phyloP scores from a whole-genome alignment of 2,329 filamentous ascomycete genomes.

The Curvularia sp. region DNA sequence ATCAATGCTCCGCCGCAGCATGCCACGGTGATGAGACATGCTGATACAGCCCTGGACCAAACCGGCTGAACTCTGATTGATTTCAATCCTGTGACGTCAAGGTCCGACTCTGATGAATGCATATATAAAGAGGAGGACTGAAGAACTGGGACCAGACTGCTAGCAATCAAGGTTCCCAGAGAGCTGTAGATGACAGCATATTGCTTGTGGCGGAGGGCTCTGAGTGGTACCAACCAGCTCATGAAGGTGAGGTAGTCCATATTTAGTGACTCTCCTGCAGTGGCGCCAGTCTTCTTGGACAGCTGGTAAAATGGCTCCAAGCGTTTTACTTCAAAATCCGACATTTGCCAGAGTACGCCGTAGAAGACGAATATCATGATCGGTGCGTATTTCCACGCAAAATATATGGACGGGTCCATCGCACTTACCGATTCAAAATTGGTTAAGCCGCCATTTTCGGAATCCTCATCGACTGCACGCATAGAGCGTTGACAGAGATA shows the following conservation, averaged over 20 bases:
- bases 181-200: slow-evolving; percentile 74
- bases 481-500: slow-evolving; percentile 48
- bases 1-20: slow-evolving; percentile 65
- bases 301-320: slow-evolving; percentile 58
- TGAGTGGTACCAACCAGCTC: slow-evolving; percentile 69
- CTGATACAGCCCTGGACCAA: slow-evolving; percentile 69
- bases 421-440: slow-evolving; percentile 40
- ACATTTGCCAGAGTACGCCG: slow-evolving; percentile 58
- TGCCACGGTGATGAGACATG: slow-evolving; percentile 64
- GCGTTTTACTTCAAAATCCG: slow-evolving; percentile 60
- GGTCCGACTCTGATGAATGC: slow-evolving; percentile 58
- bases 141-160: slow-evolving; percentile 72
- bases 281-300: slow-evolving; percentile 47
- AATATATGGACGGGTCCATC: slow-evolving; percentile 40
- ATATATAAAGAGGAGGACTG: slow-evolving; percentile 69
- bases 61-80: slow-evolving; percentile 62
- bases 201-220: slow-evolving; percentile 67
- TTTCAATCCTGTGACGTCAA: slow-evolving; percentile 59
- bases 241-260: slow-evolving; percentile 76
- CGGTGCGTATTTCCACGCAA: slow-evolving; percentile 51
- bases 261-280: slow-evolving; percentile 65
- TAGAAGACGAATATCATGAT: slow-evolving; percentile 58
- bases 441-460: slow-evolving; percentile 35
- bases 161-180: slow-evolving; percentile 68
- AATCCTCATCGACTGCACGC: slow-evolving; percentile 24